Evolutionary conservation across 495 filamentous ascomycete genomes (phyloP).

Genomic region (Penicillium bovifimosum): DNA sequence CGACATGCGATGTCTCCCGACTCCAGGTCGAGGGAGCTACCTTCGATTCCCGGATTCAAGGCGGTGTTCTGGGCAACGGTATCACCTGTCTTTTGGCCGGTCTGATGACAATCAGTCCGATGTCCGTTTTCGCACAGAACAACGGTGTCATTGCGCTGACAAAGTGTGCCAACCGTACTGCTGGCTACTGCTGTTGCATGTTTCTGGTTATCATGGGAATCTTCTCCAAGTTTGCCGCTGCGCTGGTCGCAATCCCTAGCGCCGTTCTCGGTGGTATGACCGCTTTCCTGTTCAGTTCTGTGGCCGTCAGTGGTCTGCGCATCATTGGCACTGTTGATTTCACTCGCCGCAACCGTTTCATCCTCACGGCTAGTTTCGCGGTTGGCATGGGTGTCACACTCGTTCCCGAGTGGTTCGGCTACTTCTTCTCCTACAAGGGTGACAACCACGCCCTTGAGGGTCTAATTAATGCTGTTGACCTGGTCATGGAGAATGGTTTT

Average conservation of each 20-base stretch:
- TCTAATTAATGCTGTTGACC: slow-evolving; percentile 73
- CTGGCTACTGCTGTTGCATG: slow-evolving; percentile 70
- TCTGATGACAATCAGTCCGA: slow-evolving; percentile 78
- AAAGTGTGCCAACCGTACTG: slow-evolving; percentile 81
- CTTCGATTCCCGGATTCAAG: slow-evolving; percentile 88
- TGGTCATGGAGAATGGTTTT: slow-evolving; percentile 71
- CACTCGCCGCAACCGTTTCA: slow-evolving; percentile 80
- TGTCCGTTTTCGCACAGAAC: slow-evolving; percentile 80
- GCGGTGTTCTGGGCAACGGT: slow-evolving; percentile 73
- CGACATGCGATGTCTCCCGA: slow-evolving; percentile 70
- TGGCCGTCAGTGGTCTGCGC: slow-evolving; percentile 79
- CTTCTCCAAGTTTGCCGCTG: slow-evolving; percentile 89
- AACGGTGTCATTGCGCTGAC: slow-evolving; percentile 91
- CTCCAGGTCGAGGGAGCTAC: slow-evolving; percentile 72
- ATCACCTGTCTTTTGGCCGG: slow-evolving; percentile 75
- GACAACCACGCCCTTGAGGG: slow-evolving; percentile 66
- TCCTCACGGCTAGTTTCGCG: slow-evolving; percentile 72
- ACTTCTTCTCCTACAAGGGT: slow-evolving; percentile 70
- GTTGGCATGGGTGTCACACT: slow-evolving; percentile 78
- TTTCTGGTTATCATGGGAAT: slow-evolving; percentile 87
- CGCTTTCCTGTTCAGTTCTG: slow-evolving; percentile 80
- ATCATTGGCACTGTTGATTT: slow-evolving; percentile 77
- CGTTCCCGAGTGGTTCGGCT: slow-evolving; percentile 69
- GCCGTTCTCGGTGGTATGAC: slow-evolving; percentile 90
- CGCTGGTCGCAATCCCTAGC: slow-evolving; percentile 74